Conservation (phyloP, 2,329 filamentous ascomycete genomes). For the Orbilia ellipsospora region DNA sequence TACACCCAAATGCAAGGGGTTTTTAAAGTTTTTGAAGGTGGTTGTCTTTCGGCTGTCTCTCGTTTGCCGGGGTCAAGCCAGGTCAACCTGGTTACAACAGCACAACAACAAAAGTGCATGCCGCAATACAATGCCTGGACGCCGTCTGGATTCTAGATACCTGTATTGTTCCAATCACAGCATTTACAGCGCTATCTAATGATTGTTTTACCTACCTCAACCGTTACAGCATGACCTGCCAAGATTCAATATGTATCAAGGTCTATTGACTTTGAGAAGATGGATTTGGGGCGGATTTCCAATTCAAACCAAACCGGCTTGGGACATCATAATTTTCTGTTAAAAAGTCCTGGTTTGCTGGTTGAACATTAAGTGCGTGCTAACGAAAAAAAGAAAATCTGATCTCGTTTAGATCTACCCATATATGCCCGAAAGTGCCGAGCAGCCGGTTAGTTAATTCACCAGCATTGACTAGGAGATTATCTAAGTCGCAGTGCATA, state of each 20-base stretch:
- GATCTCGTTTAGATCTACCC: slow-evolving; percentile 11
- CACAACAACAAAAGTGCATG: slow-evolving; percentile 11
- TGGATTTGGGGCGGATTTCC: slow-evolving; percentile 1
- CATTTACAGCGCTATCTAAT: slow-evolving; percentile 6
- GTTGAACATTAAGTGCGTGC: neutral
- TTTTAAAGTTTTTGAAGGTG: slow-evolving; percentile 19
- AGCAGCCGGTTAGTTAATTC: slow-evolving; percentile 2
- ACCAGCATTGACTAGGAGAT: neutral
- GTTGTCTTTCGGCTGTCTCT: slow-evolving; percentile 42
- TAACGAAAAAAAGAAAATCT: slow-evolving; percentile 14
- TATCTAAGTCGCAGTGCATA: too few relatives aligned
- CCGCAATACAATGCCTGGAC: neutral
- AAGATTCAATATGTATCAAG: slow-evolving; percentile 26
- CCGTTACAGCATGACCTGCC: slow-evolving; percentile 5
- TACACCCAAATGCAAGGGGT: slow-evolving; percentile 26
- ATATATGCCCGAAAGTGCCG: neutral
- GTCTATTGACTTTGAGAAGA: slow-evolving; percentile 12
- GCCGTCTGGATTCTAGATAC: too few relatives aligned
- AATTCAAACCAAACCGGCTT: neutral
- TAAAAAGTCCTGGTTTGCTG: neutral
- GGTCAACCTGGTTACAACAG: slow-evolving; percentile 30
- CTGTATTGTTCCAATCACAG: too few relatives aligned
- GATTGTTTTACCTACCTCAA: slow-evolving; percentile 20
- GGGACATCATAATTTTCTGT: slow-evolving; percentile 4
- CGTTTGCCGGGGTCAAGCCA: slow-evolving; percentile 19